Evolutionary conservation across 441 rosid species (phyloP).

Genomic region (Breynia disticha): DNA sequence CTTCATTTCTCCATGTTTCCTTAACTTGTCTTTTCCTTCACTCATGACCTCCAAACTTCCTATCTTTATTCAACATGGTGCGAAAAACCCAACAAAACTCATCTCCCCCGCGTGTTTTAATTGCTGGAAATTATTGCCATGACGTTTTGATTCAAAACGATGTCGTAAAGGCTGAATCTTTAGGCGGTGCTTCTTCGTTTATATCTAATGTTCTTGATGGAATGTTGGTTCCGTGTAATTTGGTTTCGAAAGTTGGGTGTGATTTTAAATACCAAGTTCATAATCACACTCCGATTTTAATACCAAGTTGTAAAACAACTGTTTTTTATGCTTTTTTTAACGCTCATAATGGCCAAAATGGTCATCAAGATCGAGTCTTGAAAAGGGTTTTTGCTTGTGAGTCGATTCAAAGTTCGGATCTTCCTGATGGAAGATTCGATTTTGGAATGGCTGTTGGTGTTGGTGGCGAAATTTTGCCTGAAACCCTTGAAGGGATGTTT

Average conservation of each 20-base stretch:
- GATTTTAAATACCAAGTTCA: constrained; percentile 49
- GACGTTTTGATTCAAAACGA: constrained; percentile 58
- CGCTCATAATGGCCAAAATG: constrained; percentile 19
- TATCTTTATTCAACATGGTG: constrained; percentile 22
- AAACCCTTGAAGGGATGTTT: constrained; percentile 70
- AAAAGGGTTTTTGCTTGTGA: constrained; percentile 62
- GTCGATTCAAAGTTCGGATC: constrained; percentile 52
- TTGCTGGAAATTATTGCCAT: constrained; percentile 87
- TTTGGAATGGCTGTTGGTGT: constrained; percentile 90
- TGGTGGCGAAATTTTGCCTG: constrained; percentile 79
- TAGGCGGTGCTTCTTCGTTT: constrained; percentile 93
- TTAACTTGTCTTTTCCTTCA: too few species aligned
- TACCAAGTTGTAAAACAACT: constrained; percentile 41
- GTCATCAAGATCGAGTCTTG: constrained; percentile 55
- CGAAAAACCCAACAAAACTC: constrained; percentile 12
- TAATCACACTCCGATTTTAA: constrained; percentile 28
- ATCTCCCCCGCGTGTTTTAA: constrained; percentile 35
- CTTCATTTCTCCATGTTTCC: too few species aligned
- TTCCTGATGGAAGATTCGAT: constrained; percentile 43
- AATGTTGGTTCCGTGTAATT: constrained; percentile 36
- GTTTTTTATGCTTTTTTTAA: constrained; percentile 74
- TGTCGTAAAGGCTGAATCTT: constrained; percentile 59
- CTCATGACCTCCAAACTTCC: background rate
- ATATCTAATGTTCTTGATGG: constrained; percentile 49
- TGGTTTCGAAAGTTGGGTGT: constrained; percentile 57